phyloP scores from a whole-genome alignment of 176 grass and related monocot species.

The Zoysia japonica region DNA sequence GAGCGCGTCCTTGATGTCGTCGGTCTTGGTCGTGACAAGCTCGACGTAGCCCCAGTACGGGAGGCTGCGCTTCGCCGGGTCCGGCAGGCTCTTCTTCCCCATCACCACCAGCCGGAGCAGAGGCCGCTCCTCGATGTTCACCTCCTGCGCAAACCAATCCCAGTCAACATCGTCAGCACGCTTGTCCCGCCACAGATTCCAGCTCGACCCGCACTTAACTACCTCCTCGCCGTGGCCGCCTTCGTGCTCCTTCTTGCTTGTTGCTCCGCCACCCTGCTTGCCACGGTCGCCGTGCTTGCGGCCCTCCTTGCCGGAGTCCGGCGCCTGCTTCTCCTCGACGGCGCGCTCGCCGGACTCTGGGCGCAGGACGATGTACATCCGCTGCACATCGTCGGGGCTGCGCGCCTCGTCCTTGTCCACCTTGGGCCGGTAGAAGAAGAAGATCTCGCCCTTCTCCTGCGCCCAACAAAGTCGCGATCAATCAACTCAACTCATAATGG shows the following conservation, averaged over 20 bases:
- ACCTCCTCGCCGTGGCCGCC: conserved; percentile 80
- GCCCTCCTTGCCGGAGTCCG: conserved; percentile 72
- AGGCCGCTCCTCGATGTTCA: conserved; percentile 61
- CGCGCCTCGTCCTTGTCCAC: conserved; percentile 69
- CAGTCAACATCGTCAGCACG: not conserved
- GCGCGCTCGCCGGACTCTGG: conserved; percentile 50
- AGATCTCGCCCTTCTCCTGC: conserved; percentile 86
- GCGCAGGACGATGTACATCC: conserved; percentile 74
- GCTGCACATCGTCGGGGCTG: conserved; percentile 66
- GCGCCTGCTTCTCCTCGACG: conserved; percentile 75
- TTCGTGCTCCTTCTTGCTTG: conserved; percentile 35
- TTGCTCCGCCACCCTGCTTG: not conserved
- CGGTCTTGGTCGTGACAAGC: conserved; percentile 63
- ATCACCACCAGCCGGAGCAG: conserved; percentile 68
- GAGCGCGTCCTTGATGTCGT: conserved; percentile 67
- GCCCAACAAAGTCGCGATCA: too few species aligned
- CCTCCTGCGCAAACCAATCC: conserved; percentile 44
- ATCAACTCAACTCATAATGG: too few species aligned
- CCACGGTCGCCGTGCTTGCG: conserved; percentile 45
- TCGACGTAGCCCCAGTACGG: conserved; percentile 83
- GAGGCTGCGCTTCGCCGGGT: conserved; percentile 55
- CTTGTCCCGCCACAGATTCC: not conserved
- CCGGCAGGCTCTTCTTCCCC: conserved; percentile 83
- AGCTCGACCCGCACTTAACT: not conserved
- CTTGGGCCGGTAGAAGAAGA: conserved; percentile 96